Percentiles rank a stretch among this genome's conserved stretches.
Evolutionary conservation across 768 basidiomycete species (phyloP).

Genomic region (Psilocybe tampanensis): DNA sequence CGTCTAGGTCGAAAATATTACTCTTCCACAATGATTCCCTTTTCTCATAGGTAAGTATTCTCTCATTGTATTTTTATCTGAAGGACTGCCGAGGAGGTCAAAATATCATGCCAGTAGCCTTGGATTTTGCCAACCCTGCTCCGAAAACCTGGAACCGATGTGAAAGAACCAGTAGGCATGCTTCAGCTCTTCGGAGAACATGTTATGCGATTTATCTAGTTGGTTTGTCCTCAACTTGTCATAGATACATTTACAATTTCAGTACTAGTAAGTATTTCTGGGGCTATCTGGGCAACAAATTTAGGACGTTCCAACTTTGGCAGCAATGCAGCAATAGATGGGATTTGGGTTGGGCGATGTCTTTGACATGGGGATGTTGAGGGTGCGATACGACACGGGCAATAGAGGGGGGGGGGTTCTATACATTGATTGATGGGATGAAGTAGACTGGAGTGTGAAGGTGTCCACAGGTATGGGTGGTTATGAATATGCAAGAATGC

Average conservation of each 20-base stretch:
- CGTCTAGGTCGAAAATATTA: constrained; percentile 1
- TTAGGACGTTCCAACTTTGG: constrained; percentile 10
- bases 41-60: constrained; percentile 13
- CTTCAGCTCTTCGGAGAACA: background rate
- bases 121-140: background rate
- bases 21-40: constrained; percentile 9
- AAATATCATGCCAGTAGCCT: background rate
- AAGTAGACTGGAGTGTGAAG: constrained; percentile 5
- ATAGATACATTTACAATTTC: constrained; percentile 7
- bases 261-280: constrained; percentile 1
- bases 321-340: constrained; percentile 2
- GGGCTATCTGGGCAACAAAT: background rate
- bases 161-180: background rate
- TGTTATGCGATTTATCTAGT: background rate
- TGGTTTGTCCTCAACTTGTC: constrained; percentile 1
- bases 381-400: background rate
- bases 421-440: constrained; percentile 15
- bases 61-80: background rate
- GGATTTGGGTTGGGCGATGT: constrained; percentile 1
- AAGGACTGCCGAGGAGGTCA: constrained; percentile 3
- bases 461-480: constrained; percentile 21
- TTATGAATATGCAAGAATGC: constrained; percentile 33
- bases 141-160: constrained; percentile 4
- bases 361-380: background rate
- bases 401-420: constrained; percentile 16